Evolutionary conservation across 352 stramenopile genomes (phyloP), one percentile per base, ranked within the genome.

Genomic region (Blastocystis sp.): DNA sequence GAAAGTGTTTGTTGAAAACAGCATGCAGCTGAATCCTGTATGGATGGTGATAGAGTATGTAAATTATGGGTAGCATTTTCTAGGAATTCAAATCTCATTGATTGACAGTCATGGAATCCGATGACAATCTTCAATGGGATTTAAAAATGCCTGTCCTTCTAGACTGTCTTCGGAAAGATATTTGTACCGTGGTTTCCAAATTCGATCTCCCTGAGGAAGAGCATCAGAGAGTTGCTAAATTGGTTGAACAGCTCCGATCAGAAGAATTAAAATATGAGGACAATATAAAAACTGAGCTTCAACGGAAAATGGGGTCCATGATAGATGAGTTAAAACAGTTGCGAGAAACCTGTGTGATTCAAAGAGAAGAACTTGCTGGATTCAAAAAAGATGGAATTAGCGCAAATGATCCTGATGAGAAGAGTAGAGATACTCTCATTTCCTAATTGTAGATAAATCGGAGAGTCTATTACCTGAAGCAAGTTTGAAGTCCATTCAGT

Each of bases 131-230:
- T 9, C 26, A 29, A 37, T 84, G 73, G 73, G 62, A 68, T 26
- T 66, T 84, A 37, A 34, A 61, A 41, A 84, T 84, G 53, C 73
- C 73, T n/a, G 54, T 64, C 11, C 73, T 84, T 69, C 73, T 84
- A 20, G 53, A 68, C 62, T 84, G 73, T 37, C 26, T 84, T 20
- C 26, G 73, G 39, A 68, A 68, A 18, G 73, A 84, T 66, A 69
- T 84, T 26, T 68, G 68, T 34, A 23, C 45, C 13, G 26, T 84
- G 45, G 29, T 84, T 11, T 45, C 73, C 50, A 84, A 84, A 26
- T 26, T 84, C 7, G 47, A 84, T 15, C 20, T 84, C 29, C 53
- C 73, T 37, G 47, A 84, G 29, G 73, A 84, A 34, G 47, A 84
- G 5, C 50, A 68, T 20, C 20, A 66, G 26, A 29, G 62, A 84